These are phyloP conservation scores for Jacaranda copaia DNA, from an alignment of 257 asterid genomes.

Conservation along the genomic window DNA sequence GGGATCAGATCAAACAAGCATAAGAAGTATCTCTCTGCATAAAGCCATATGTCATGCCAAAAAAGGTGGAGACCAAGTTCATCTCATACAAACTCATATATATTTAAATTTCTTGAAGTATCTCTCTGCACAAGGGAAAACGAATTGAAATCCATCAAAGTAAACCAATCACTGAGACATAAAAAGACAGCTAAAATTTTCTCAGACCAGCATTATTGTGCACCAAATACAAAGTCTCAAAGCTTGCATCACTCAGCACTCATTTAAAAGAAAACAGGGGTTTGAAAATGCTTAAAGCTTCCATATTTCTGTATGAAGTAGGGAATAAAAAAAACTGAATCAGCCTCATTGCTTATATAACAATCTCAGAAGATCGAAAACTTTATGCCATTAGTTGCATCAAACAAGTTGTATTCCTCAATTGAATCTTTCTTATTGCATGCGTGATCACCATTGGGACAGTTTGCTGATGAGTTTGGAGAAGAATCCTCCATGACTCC, in stretches of 20 bases:
- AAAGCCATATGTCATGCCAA: slow-evolving; percentile 7
- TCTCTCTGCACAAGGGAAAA: slow-evolving; percentile 23
- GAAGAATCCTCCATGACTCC: slow-evolving; percentile 46
- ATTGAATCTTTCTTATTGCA: slow-evolving; percentile 64
- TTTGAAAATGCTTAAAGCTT: slow-evolving; percentile 46
- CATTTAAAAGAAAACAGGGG: slow-evolving; percentile 31
- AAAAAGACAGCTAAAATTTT: slow-evolving; percentile 22
- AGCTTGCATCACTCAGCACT: slow-evolving; percentile 54
- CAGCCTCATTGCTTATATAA: slow-evolving; percentile 43
- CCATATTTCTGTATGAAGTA: slow-evolving; percentile 46
- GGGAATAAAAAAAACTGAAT: slow-evolving; percentile 38
- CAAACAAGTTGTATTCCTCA: slow-evolving; percentile 93
- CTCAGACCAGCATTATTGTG: slow-evolving; percentile 46
- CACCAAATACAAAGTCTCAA: slow-evolving; percentile 45
- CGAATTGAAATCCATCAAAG: slow-evolving; percentile 26
- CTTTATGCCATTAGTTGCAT: slow-evolving; percentile 76
- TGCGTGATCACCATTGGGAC: slow-evolving; percentile 43
- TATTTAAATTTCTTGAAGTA: slow-evolving; percentile 16
- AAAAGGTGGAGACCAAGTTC: slow-evolving; percentile 30
- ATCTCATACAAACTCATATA: slow-evolving; percentile 19
- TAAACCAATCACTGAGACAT: slow-evolving; percentile 32
- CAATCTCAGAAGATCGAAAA: slow-evolving; percentile 79
- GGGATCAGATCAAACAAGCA: slow-evolving; percentile 6
- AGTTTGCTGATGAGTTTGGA: slow-evolving; percentile 42
- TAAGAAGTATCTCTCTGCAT: not conserved